Percentiles rank a stretch among this genome's conserved stretches.
Evolutionary conservation across 805 yeast species (phyloP).

Genomic region (Candida suzukii): DNA sequence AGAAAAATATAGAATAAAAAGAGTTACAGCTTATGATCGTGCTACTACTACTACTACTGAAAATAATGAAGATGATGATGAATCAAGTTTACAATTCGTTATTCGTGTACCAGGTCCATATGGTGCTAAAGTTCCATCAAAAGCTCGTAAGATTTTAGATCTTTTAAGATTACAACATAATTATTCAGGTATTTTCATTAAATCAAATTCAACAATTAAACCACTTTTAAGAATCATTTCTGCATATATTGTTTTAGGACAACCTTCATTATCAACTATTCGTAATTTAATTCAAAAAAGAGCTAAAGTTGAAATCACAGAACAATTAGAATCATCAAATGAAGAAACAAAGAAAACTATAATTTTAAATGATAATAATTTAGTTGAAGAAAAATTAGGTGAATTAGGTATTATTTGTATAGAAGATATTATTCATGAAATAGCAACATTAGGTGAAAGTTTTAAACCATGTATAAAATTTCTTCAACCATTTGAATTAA

Average conservation of each 20-base stretch:
- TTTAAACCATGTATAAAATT: constrained; percentile 57
- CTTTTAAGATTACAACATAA: constrained; percentile 52
- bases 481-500: constrained; percentile 63
- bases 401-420: constrained; percentile 70
- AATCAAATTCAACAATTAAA: constrained; percentile 48
- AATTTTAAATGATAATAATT: constrained; percentile 64
- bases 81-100: constrained; percentile 51
- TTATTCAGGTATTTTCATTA: constrained; percentile 69
- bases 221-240: constrained; percentile 62
- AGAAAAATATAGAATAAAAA: constrained; percentile 60
- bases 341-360: constrained; percentile 26
- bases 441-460: constrained; percentile 53
- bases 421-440: constrained; percentile 74
- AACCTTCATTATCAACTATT: constrained; percentile 65
- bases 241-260: constrained; percentile 69
- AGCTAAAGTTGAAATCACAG: constrained; percentile 43
- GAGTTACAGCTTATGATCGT: constrained; percentile 49
- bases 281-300: constrained; percentile 73
- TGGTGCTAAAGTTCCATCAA: constrained; percentile 59
- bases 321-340: constrained; percentile 23
- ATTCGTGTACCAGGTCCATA: constrained; percentile 62
- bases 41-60: constrained; percentile 19
- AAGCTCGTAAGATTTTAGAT: constrained; percentile 51
- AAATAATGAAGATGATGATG: constrained; percentile 25
- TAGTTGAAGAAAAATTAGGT: constrained; percentile 66